Evolutionary conservation across 2,329 filamentous ascomycete species (phyloP).

Genomic region (Lecanicillium sp.): DNA sequence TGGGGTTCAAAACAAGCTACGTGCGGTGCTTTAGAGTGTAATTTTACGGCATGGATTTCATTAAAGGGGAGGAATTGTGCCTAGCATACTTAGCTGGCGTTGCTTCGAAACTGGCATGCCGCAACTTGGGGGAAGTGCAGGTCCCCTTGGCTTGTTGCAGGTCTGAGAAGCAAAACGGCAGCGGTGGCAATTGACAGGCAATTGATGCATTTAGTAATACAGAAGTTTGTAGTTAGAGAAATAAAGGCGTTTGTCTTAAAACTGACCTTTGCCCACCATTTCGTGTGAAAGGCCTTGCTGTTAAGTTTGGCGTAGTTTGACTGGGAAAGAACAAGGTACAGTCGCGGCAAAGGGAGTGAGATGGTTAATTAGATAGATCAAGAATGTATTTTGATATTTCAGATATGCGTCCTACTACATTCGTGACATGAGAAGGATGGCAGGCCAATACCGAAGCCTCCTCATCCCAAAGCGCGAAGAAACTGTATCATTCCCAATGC

Average conservation of each 20-base stretch:
- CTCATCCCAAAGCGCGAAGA: slow-evolving; percentile 7
- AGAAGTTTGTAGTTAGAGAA: not conserved
- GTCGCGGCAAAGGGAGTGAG: too few relatives aligned
- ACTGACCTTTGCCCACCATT: slow-evolving; percentile 9
- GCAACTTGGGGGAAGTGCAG: slow-evolving; percentile 40
- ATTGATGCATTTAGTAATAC: too few relatives aligned
- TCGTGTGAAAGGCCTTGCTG: too few relatives aligned
- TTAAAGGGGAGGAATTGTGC: not conserved
- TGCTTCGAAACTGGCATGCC: slow-evolving; percentile 49
- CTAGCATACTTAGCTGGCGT: not conserved
- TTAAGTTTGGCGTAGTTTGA: too few relatives aligned
- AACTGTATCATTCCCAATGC: slow-evolving; percentile 31
- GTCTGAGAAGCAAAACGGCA: too few relatives aligned
- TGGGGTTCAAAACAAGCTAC: too few relatives aligned
- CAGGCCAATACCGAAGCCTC: slow-evolving; percentile 5
- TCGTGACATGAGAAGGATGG: slow-evolving; percentile 12
- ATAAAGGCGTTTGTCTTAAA: slow-evolving; percentile 5
- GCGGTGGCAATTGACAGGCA: too few relatives aligned
- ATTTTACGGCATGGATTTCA: not conserved
- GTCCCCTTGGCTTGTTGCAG: slow-evolving; percentile 6
- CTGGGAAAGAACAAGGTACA: not conserved
- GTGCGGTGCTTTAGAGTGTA: too few relatives aligned
- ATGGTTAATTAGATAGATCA: slow-evolving; percentile 12
- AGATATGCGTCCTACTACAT: slow-evolving; percentile 22
- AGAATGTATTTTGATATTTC: slow-evolving; percentile 24